Evolutionary conservation across 75 land plant genomes (phyloP).

Genomic region (Picea glauca): DNA sequence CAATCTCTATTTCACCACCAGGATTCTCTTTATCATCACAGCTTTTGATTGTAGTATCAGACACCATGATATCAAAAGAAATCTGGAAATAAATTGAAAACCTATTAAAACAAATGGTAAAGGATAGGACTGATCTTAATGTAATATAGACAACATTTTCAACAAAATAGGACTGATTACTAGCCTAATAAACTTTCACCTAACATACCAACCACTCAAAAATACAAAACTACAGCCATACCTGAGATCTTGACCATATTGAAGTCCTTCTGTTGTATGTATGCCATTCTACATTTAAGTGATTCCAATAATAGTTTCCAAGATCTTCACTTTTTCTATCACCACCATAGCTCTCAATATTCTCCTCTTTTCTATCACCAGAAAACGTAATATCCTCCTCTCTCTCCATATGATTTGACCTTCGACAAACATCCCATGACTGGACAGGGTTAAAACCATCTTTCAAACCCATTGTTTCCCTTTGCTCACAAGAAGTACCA

Average conservation of each 20-base stretch:
- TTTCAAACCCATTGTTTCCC: slow-evolving; percentile 29
- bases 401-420: slow-evolving; percentile 52
- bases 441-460: slow-evolving; percentile 67
- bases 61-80: slow-evolving; percentile 58
- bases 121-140: not conserved
- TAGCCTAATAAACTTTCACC: not conserved
- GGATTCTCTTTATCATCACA: slow-evolving; percentile 7
- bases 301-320: slow-evolving; percentile 49
- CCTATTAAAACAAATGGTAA: not conserved
- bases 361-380: slow-evolving; percentile 32
- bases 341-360: slow-evolving; percentile 3
- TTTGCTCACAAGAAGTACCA: slow-evolving; percentile 13
- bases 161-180: not conserved
- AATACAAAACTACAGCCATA: slow-evolving; percentile 13
- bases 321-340: slow-evolving; percentile 43
- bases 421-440: slow-evolving; percentile 86
- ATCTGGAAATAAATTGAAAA: slow-evolving; percentile 39
- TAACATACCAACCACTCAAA: not conserved
- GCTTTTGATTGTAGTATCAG: slow-evolving; percentile 18
- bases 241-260: slow-evolving; percentile 81
- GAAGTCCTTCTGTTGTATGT: slow-evolving; percentile 64
- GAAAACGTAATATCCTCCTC: slow-evolving; percentile 62
- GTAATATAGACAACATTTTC: not conserved
- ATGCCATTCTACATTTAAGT: slow-evolving; percentile 85
- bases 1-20: slow-evolving; percentile 75